Conservation (phyloP, 371 early-diverging fungal species). For the Saksenaea vasiformis region DNA sequence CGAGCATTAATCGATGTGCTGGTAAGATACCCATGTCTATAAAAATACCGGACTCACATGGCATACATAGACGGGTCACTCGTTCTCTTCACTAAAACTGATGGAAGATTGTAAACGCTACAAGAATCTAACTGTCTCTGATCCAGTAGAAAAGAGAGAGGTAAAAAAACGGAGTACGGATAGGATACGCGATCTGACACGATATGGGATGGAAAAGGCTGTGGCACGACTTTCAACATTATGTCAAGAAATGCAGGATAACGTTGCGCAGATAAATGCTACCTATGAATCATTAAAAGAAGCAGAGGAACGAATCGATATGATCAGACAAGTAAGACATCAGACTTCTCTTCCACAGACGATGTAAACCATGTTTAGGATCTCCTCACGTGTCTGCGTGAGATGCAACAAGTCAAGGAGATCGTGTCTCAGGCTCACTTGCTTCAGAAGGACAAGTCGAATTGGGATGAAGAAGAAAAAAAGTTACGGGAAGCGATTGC, state of each 20-base stretch:
- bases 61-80: not conserved
- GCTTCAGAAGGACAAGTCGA: not conserved
- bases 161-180: not conserved
- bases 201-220: not conserved
- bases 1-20: conserved; percentile 11
- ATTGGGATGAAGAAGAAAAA: not conserved
- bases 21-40: not conserved
- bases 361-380: not conserved
- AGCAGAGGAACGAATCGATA: not conserved
- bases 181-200: not conserved
- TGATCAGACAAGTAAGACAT: not conserved
- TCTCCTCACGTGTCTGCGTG: not conserved
- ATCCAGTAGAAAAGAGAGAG: not conserved
- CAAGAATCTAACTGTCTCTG: not conserved
- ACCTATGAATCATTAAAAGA: not conserved
- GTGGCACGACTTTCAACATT: not conserved
- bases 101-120: not conserved
- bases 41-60: not conserved
- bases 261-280: not conserved
- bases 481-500: not conserved
- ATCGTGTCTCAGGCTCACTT: not conserved
- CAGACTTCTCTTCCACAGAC: not conserved
- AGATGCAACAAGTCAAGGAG: not conserved
- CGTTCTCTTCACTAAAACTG: not conserved
- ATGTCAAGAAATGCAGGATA: conserved; percentile 2